Percentiles rank a stretch among this genome's conserved stretches.
These are phyloP conservation scores for Saccharomycopsis synnaedendra DNA, from an alignment of 805 yeast genomes.

Conservation along the genomic window DNA sequence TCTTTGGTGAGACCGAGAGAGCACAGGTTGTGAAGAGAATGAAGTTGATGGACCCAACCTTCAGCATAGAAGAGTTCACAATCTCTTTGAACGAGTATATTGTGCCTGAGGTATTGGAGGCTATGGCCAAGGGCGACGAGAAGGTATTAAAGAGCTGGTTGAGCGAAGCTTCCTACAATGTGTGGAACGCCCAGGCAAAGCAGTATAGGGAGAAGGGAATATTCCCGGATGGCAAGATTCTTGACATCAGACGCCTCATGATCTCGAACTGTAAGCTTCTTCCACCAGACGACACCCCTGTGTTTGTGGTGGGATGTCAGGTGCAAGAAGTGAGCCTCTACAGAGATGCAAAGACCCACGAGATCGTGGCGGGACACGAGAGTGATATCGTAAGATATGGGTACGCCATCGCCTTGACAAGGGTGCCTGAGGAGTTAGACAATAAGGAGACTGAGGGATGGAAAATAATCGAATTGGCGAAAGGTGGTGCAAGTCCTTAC, in stretches of 20 bases:
- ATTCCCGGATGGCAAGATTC: conserved; percentile 80
- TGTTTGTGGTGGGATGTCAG: conserved; percentile 84
- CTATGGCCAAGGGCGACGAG: conserved; percentile 87
- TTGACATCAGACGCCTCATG: conserved; percentile 93
- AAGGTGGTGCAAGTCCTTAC: conserved; percentile 36
- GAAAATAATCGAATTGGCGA: conserved; percentile 88
- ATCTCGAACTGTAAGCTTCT: conserved; percentile 77
- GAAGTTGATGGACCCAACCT: conserved; percentile 81
- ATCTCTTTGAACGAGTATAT: conserved; percentile 82
- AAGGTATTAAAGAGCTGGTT: conserved; percentile 79
- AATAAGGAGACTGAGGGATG: conserved; percentile 92
- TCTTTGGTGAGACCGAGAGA: conserved; percentile 92
- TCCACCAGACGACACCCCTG: conserved; percentile 88
- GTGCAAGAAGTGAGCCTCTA: conserved; percentile 92
- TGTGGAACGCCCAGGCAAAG: conserved; percentile 88
- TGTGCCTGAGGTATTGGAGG: conserved; percentile 91
- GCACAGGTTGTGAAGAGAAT: conserved; percentile 85
- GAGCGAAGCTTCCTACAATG: conserved; percentile 93
- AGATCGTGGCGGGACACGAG: conserved; percentile 91
- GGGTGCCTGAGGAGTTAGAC: conserved; percentile 85
- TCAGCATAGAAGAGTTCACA: conserved; percentile 67
- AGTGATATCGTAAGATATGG: conserved; percentile 86
- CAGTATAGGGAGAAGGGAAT: conserved; percentile 85
- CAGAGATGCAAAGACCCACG: conserved; percentile 85
- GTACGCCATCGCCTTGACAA: conserved; percentile 93